Conservation (phyloP, 306 rosid species). For the Rosa persica region DNA sequence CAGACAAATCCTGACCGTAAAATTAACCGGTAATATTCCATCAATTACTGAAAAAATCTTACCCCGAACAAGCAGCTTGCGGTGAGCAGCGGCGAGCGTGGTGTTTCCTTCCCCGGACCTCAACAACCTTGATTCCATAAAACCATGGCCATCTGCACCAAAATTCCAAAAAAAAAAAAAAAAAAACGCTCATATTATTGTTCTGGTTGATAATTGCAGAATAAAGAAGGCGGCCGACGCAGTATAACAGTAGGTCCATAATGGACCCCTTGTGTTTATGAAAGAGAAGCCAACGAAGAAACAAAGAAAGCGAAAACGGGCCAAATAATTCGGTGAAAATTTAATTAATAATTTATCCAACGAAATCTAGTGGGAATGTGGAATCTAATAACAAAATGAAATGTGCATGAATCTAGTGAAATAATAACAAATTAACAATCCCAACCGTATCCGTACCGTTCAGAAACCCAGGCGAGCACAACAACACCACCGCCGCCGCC, state of each 20-base stretch:
- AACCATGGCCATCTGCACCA: constrained; percentile 32
- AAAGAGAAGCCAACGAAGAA: constrained; percentile 22
- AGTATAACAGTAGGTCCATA: constrained; percentile 9
- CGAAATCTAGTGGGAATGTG: not conserved
- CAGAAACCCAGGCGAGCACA: constrained; percentile 15
- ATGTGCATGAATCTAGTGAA: constrained; percentile 13
- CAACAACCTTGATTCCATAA: constrained; percentile 9
- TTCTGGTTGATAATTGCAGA: not conserved
- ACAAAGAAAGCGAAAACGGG: not conserved
- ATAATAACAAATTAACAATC: not conserved
- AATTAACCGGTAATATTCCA: not conserved
- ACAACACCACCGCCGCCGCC: constrained; percentile 1
- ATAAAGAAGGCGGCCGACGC: constrained; percentile 11
- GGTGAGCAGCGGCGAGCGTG: constrained; percentile 36
- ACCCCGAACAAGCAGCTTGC: constrained; percentile 57
- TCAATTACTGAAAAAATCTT: constrained; percentile 9
- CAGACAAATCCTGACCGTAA: not conserved
- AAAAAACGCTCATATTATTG: not conserved
- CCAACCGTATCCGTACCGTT: constrained; percentile 34
- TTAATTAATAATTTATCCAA: not conserved
- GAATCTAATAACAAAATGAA: not conserved
- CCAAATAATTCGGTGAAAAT: not conserved
- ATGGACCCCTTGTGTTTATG: constrained; percentile 19
- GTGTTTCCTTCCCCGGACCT: constrained; percentile 18
- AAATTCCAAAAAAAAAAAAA: not conserved